Base-by-base conservation (phyloP, 176 grass and related monocot species). In the Themeda triandra region DNA sequence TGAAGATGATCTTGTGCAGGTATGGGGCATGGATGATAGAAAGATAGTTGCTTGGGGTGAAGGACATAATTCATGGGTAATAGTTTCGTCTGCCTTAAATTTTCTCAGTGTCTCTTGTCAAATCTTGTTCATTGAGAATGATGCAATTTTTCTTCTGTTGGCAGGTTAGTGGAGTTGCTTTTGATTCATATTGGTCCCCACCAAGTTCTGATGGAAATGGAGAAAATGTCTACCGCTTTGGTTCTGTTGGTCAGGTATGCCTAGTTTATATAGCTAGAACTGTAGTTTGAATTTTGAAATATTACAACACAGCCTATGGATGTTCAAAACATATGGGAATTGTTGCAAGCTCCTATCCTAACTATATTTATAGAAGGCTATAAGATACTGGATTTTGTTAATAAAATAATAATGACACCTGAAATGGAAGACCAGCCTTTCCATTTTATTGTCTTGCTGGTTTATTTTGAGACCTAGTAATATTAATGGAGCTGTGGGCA, bases 21-120 rank as follows among this genome's bases (percentile, higher is more conserved):
- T 98, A 73, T 98, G 96, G 96, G 92, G 96, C 80, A 93, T 95
- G 85, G 96, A 98, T 24, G 89, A 93, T 18, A 78, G 89, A 71
- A 98, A 95, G 79, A 98, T 95, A 72, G 96, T 98, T 78, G 93
- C 96, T 32, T 98, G 93, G 89, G 92, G 93, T 7, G 96, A 98
- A 83, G 96, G 96, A 32, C 96, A 98, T 91, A 98, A 93, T 92
- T 98, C 96, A 29, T 98, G 96, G 96, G 96, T 95, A 94, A 33
- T 82, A 84, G 62, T 82, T 79, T 76, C 23, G 15, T 63, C 53
- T 86, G 24, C 56, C 25, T 64, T 77, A 30, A 69, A 65, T 30
- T 76, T 71, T 83, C 40, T 64, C 13, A 51, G 33, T 54, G 46
- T 86, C 69, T 13, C 41, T 18, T 82, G 60, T 73, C 33, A 77